Conservation (phyloP, 352 stramenopile genomes). For the Phytophthora fragariaefolia region DNA sequence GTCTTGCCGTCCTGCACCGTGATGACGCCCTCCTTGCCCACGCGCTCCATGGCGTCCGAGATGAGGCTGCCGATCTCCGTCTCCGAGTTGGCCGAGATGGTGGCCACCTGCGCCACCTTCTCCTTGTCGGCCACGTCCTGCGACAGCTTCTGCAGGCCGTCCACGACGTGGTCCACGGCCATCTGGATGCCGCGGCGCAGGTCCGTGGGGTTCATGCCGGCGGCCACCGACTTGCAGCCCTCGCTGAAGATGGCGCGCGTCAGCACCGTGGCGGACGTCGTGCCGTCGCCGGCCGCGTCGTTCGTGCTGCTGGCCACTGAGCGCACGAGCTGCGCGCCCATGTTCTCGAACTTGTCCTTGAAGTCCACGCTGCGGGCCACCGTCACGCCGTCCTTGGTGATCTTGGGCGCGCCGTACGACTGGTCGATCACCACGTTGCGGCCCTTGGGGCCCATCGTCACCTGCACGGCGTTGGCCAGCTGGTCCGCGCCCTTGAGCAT, state of each 20-base stretch:
- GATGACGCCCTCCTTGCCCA: constrained; percentile 99
- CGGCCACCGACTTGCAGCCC: constrained; percentile 98
- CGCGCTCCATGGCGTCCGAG: constrained; percentile 99
- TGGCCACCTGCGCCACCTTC: constrained; percentile 99
- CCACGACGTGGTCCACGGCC: constrained; percentile 97
- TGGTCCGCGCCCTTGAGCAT: constrained; percentile 99
- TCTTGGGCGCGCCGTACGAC: constrained; percentile 84
- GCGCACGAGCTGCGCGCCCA: constrained; percentile 70
- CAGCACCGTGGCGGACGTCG: constrained; percentile 99
- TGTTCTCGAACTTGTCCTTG: constrained; percentile 85
- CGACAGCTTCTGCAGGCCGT: constrained; percentile 95
- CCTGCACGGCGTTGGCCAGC: constrained; percentile 99
- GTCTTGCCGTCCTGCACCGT: constrained; percentile 99
- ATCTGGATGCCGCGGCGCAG: constrained; percentile 97
- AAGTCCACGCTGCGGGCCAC: constrained; percentile 83
- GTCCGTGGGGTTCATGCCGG: constrained; percentile 99
- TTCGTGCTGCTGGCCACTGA: constrained; percentile 98
- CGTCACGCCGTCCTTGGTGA: constrained; percentile 85
- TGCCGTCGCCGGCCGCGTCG: constrained; percentile 99
- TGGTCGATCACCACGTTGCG: constrained; percentile 99
- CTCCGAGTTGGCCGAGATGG: constrained; percentile 99
- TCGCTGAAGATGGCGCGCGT: constrained; percentile 99
- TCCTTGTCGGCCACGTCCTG: constrained; percentile 98
- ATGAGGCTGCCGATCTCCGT: constrained; percentile 98
- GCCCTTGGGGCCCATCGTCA: constrained; percentile 99